Base-by-base conservation (phyloP, 352 stramenopile genomes). In the Phytophthora brassicae region DNA sequence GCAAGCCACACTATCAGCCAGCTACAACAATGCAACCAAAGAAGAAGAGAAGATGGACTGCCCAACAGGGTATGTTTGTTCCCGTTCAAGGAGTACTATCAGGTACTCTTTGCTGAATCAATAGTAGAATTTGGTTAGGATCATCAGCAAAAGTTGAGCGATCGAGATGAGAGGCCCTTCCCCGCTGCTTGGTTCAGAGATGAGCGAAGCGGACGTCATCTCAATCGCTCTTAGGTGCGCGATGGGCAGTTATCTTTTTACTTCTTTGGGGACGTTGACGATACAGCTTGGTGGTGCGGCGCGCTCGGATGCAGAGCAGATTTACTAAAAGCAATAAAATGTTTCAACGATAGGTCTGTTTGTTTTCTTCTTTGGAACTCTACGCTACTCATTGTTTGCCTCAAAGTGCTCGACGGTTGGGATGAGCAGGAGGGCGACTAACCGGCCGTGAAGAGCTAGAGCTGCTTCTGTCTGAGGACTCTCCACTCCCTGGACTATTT, bases 21-120 rank as follows among this genome's bases (percentile, higher is more conserved):
- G 52, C 45, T 61, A 44, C 19, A 39, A 71, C 44, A 51, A 72
- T 48, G 55, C 52, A 56, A 70, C 39, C 22, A 62, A 57, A 58
- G 42, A 17, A 66, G 42, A 58, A 13, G 46, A 70, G 47, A 60
- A 28, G 55, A 62, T 22, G 48, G 39, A 57, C 46, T 71, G n/a
- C 69, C 60, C 67, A 84, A 82, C 56, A 78, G 80, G 79, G 67
- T 79, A 68, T 77, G 74, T 75, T 77, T 75, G 77, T 92, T 89
- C 81, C 84, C 84, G 84, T 91, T 86, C 81, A 93, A 93, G 81
- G 74, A 80, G 79, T 69, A 86, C 70, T 92, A 52, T 85, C 81
- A 92, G 84, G 81, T 88, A 68, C 79, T 89, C 78, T 88, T 65
- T 91, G 81, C 78, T 93, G 84, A 84, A 67, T 75, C 72, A 84